Base-by-base conservation (phyloP, 208 protist species). In the Wallacemonas sp. region DNA sequence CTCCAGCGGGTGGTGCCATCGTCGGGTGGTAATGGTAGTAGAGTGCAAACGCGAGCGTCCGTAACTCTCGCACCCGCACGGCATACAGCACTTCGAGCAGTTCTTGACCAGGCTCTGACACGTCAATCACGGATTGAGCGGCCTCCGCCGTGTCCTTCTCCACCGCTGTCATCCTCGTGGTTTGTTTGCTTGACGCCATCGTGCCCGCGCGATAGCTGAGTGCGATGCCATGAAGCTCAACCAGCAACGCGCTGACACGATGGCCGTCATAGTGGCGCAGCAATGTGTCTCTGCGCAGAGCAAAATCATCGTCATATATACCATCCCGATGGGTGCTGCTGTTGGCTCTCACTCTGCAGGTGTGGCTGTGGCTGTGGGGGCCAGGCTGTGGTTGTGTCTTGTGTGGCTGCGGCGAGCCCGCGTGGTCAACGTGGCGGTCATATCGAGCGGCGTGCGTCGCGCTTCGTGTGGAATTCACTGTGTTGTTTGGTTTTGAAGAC, bases 51-150 rank as follows among this genome's bases (percentile, higher is more conserved):
- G 54, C 56, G 30, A 80, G 70, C 4, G 60, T 39, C 12, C 71
- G 67, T 33, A 85, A 27, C 58, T 79, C 79, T 4, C 42, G 62
- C 1, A 55, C 67, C 1, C 79, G 70, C 15, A 76, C 67, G n/a
- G 75, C 75, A 19, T 75, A 66, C 22, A 75, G 45, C 4, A 84
- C 33, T 19, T 65, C 45, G 17, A 61, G 15, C 2, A 83, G 38
- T 24, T 67, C 67, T 19, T 27, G 44, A 9, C 39, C 60, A 22
- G 45, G 28, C 27, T 51, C 45, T 12, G 41, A 44, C 42, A 38
- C 44, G 0, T 55, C 21, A 8, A 49, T 39, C 28, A 34, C 24
- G 14, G 42, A 5, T n/a, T 4, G 42, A 1, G 53, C 39, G 17
- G 53, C 17, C 8, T 66, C 59, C 5, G 14, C 39, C 21, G n/a